Evolutionary conservation across 139 green algal species (phyloP), one percentile per base, ranked within the genome.

Genomic region (Closterium sp.): DNA sequence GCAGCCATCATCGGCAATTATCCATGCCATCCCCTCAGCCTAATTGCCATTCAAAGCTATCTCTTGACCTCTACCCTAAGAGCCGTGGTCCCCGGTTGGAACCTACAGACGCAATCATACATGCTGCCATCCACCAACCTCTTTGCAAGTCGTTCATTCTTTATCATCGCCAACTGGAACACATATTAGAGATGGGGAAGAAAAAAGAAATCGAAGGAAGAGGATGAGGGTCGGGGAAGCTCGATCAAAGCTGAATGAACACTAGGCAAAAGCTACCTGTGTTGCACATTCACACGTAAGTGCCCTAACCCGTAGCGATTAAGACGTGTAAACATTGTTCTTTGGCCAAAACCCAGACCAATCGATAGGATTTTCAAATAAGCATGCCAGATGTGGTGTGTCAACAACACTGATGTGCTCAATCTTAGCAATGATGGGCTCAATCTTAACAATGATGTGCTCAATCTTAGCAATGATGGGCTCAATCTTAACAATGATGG

Each of bases 71-170:
- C n/a, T n/a, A n/a, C 43, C 21, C 43, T 66, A 7, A 1, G 9
- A 25, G 43, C 3, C 43, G 19, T 66, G 3, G 43, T 21, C 4
- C 43, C 43, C 43, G 43, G 43, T 16, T 66, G 43, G 1, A 66
- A 95, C 7, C 64, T 28, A 93, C 98, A 99, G n/a, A 99, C 94
- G 91, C 97, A 99, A 89, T 99, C 98, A 91, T 98, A 99, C 6
- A 99, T 93, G 1, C 95, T 89, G 10, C 98, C 97, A 2, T 90
- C 89, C 88, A 99, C 98, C 35, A 99, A 94, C 35, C 90, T 94
- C 32, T 95, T 89, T 0, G 98, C 98, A 23, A 99, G 91, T 19
- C 97, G 95, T 90, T 96, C 91, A 25, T 98, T 99, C 90, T 95
- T 95, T 0, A 95, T 93, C 93, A 95, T 95, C 4, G 93, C 93